These are phyloP conservation scores for Phytophthora sansomeana DNA, from an alignment of 352 stramenopile genomes.

Conservation along the genomic window DNA sequence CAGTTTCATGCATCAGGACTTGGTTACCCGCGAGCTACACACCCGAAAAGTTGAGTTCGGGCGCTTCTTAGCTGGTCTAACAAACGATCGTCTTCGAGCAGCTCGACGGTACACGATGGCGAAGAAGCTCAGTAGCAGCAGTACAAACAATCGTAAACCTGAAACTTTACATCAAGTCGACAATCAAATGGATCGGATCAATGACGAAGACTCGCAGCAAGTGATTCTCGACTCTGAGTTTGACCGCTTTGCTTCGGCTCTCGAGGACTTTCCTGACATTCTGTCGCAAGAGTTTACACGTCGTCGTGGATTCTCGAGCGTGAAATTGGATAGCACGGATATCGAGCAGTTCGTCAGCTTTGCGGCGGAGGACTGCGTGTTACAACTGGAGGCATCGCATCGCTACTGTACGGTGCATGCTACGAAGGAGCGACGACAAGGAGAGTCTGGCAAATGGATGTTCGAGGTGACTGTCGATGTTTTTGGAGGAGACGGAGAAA, in stretches of 20 bases:
- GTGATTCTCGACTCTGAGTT: conserved; percentile 44
- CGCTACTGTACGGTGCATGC: conserved; percentile 76
- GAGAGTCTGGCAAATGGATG: conserved; percentile 83
- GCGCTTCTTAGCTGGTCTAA: conserved; percentile 58
- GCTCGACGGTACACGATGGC: conserved; percentile 36
- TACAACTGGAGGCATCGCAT: conserved; percentile 72
- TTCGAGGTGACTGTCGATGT: conserved; percentile 73
- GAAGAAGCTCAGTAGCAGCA: conserved; percentile 9
- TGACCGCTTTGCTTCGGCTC: conserved; percentile 39
- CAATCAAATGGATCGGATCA: conserved; percentile 5
- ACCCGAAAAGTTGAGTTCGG: conserved; percentile 65
- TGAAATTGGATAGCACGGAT: conserved; percentile 73
- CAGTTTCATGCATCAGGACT: conserved; percentile 64
- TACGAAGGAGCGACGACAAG: conserved; percentile 74
- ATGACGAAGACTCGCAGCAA: not conserved
- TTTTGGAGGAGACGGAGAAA: conserved; percentile 72
- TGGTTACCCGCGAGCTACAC: conserved; percentile 69
- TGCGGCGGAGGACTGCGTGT: conserved; percentile 75
- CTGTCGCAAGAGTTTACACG: conserved; percentile 68
- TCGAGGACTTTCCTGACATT: conserved; percentile 65
- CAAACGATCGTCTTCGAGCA: conserved; percentile 64
- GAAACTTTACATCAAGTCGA: not conserved
- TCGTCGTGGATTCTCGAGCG: conserved; percentile 69
- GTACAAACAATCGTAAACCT: not conserved
- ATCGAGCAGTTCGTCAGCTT: conserved; percentile 74